Conservation (phyloP, 2,329 filamentous ascomycete species). For the Dactylellina sp. region DNA sequence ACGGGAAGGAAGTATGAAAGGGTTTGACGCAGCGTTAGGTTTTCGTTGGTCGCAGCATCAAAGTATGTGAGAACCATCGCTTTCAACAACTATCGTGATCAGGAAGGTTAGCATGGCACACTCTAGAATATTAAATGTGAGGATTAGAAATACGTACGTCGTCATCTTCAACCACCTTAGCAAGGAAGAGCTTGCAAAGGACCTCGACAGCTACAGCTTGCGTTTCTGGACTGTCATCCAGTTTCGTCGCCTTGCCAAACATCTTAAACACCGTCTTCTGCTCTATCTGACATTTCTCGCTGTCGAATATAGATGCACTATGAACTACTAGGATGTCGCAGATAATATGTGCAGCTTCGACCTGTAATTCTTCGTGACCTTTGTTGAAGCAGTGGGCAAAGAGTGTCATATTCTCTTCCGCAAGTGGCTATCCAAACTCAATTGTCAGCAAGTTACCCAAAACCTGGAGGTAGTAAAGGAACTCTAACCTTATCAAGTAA, state of each 20-base stretch:
- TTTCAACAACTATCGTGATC: conserved; percentile 72
- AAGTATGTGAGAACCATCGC: conserved; percentile 89
- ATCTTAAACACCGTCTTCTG: conserved; percentile 80
- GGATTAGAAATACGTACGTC: conserved; percentile 48
- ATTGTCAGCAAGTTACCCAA: conserved; percentile 40
- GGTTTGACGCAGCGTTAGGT: conserved; percentile 85
- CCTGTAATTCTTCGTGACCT: conserved; percentile 88
- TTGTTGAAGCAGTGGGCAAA: conserved; percentile 97
- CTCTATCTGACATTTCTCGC: conserved; percentile 66
- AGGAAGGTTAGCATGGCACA: not conserved
- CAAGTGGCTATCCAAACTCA: conserved; percentile 72
- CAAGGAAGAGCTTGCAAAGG: conserved; percentile 86
- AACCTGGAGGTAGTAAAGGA: not conserved
- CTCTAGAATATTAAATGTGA: not conserved
- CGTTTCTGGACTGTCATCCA: conserved; percentile 77
- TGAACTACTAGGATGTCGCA: conserved; percentile 93
- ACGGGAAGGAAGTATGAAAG: conserved; percentile 95
- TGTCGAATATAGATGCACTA: conserved; percentile 78
- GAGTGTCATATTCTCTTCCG: conserved; percentile 88
- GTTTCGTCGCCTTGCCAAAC: conserved; percentile 84
- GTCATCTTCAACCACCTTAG: conserved; percentile 77
- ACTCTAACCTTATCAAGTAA: conserved; percentile 81
- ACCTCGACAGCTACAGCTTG: conserved; percentile 84
- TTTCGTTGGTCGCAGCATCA: conserved; percentile 81
- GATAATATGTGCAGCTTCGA: conserved; percentile 89